A percentile compares a stretch with the other conserved stretches of the same genome.
Evolutionary conservation across 371 early-diverging fungal genomes (phyloP).

Genomic region (Mucor indicus): DNA sequence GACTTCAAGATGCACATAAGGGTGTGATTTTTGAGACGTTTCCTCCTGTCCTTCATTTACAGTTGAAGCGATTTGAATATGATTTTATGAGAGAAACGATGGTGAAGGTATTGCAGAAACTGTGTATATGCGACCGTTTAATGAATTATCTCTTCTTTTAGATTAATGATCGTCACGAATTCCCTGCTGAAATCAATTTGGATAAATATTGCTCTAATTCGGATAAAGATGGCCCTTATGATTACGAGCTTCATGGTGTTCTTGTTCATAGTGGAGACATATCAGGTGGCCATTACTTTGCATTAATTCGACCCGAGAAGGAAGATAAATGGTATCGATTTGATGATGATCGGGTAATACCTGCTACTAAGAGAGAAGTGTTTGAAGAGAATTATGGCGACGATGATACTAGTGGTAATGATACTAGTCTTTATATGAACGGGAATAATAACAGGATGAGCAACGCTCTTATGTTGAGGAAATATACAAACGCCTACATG

Average conservation of each 20-base stretch:
- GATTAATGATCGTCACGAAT: conserved; percentile 98
- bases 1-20: conserved; percentile 95
- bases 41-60: conserved; percentile 97
- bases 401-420: conserved; percentile 37
- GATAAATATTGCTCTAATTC: conserved; percentile 75
- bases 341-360: conserved; percentile 96
- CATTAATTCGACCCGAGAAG: conserved; percentile 78
- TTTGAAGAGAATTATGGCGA: conserved; percentile 97
- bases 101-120: conserved; percentile 75
- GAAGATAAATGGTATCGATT: conserved; percentile 91
- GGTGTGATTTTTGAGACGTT: conserved; percentile 93
- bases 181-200: conserved; percentile 88
- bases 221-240: conserved; percentile 65
- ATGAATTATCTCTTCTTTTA: too few species aligned
- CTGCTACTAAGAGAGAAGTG: conserved; percentile 83
- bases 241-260: conserved; percentile 89
- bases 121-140: too few species aligned
- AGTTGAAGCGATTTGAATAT: conserved; percentile 97
- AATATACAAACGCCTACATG: conserved; percentile 97
- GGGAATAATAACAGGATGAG: conserved; percentile 16
- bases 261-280: conserved; percentile 97
- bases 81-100: conserved; percentile 89
- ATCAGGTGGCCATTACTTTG: conserved; percentile 97
- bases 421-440: conserved; percentile 14
- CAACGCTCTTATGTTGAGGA: conserved; percentile 51